Conservation (phyloP, 2,329 filamentous ascomycete genomes). For the Botrytis sinoallii region DNA sequence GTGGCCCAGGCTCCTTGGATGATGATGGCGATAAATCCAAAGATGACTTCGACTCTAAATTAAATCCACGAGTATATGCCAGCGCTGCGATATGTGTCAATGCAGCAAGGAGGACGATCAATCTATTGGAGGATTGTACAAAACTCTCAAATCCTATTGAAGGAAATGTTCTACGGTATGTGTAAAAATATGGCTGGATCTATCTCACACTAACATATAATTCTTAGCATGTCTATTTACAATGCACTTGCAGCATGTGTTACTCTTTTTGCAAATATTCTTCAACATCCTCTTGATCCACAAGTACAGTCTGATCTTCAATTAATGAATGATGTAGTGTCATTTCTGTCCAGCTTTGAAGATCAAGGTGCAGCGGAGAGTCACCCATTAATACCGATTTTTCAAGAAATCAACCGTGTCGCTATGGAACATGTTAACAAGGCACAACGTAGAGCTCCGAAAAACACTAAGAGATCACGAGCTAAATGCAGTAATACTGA, state of each 20-base stretch:
- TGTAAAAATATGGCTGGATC: not conserved
- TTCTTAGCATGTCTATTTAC: constrained; percentile 48
- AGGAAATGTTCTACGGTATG: constrained; percentile 17
- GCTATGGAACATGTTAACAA: constrained; percentile 7
- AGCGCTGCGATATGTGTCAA: constrained; percentile 27
- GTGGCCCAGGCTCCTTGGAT: constrained; percentile 20
- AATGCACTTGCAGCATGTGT: constrained; percentile 92
- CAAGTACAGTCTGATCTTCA: constrained; percentile 80
- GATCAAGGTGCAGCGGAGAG: not conserved
- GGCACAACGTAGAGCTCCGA: constrained; percentile 1
- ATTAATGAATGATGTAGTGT: constrained; percentile 74
- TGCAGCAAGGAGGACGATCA: constrained; percentile 28
- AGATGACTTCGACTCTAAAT: constrained; percentile 15
- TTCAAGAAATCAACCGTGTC: constrained; percentile 9
- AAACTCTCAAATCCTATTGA: constrained; percentile 25
- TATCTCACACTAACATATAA: not conserved
- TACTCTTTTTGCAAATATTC: constrained; percentile 87
- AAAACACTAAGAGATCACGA: constrained; percentile 8
- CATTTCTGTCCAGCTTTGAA: constrained; percentile 19
- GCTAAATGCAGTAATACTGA: not conserved
- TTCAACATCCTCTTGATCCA: constrained; percentile 87
- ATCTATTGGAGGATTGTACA: constrained; percentile 24
- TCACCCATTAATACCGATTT: not conserved
- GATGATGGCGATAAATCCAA: constrained; percentile 14
- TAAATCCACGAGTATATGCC: constrained; percentile 27